Evolutionary conservation across 2,329 filamentous ascomycete genomes (phyloP).

Genomic region (Scedosporium aurantiacum): DNA sequence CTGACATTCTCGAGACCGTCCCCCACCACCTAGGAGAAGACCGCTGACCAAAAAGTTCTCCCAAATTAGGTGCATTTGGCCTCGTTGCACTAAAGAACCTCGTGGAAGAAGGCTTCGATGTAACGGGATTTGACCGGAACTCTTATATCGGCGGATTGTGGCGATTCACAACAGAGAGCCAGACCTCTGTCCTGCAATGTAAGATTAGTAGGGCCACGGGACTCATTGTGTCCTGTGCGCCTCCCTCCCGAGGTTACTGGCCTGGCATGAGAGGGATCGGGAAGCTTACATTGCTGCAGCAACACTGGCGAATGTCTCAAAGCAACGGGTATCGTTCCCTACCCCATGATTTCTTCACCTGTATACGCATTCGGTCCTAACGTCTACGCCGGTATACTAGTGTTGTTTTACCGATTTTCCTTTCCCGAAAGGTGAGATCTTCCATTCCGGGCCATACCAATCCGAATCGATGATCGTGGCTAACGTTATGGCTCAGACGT

Average conservation of each 20-base stretch:
- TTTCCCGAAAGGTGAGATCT: conserved; percentile 13
- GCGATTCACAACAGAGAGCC: conserved; percentile 27
- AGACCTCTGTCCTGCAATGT: conserved; percentile 25
- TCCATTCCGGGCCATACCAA: neutral
- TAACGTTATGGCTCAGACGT: neutral
- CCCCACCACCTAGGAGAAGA: neutral
- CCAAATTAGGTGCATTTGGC: conserved; percentile 21
- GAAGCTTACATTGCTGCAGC: conserved; percentile 10
- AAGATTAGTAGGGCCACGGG: conserved; percentile 8
- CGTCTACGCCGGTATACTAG: conserved; percentile 8
- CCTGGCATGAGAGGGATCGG: neutral
- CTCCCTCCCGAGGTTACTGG: neutral
- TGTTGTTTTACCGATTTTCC: conserved; percentile 25
- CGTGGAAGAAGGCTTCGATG: conserved; percentile 31
- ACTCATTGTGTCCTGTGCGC: neutral
- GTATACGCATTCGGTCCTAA: no score
- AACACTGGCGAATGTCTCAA: conserved; percentile 21
- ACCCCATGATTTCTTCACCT: no score
- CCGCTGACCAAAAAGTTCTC: neutral
- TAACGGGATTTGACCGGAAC: conserved; percentile 30
- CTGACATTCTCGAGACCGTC: neutral
- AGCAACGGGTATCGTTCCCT: conserved; percentile 16
- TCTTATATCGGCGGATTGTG: conserved; percentile 30
- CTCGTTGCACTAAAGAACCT: conserved; percentile 30
- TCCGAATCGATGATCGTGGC: neutral